phyloP scores from a whole-genome alignment of 805 yeast genomes.

The Candida multigemmis region DNA sequence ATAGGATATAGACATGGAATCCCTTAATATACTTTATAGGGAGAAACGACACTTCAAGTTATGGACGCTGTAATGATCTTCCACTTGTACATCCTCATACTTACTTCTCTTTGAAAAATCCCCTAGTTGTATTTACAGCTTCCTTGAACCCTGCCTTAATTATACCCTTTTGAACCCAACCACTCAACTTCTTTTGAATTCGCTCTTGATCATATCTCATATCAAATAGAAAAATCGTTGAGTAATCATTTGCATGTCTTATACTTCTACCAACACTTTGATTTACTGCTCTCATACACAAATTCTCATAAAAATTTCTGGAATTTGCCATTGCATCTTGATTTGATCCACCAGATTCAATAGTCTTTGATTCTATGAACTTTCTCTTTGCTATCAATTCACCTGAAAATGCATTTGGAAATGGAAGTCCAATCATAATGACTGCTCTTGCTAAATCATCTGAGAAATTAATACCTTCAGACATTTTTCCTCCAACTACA shows the following conservation, averaged over 20 bases:
- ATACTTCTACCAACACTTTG: slow-evolving; percentile 92
- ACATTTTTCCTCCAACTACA: slow-evolving; percentile 87
- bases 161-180: slow-evolving; percentile 51
- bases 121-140: slow-evolving; percentile 13
- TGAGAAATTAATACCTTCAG: slow-evolving; percentile 90
- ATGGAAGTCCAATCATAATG: slow-evolving; percentile 81
- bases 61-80: too few species aligned
- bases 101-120: slow-evolving; percentile 14
- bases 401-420: slow-evolving; percentile 76
- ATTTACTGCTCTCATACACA: slow-evolving; percentile 86
- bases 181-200: slow-evolving; percentile 54
- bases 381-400: slow-evolving; percentile 66
- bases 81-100: too few species aligned
- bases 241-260: slow-evolving; percentile 73
- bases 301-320: slow-evolving; percentile 61
- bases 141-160: slow-evolving; percentile 4
- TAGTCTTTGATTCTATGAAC: slow-evolving; percentile 48
- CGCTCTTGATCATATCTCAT: slow-evolving; percentile 38
- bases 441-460: slow-evolving; percentile 85
- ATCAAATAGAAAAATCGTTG: slow-evolving; percentile 68
- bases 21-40: background rate
- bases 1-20: background rate
- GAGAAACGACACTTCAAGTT: background rate
- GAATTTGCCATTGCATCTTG: slow-evolving; percentile 40
- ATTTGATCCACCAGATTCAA: slow-evolving; percentile 37